phyloP scores from a whole-genome alignment of 768 basidiomycete genomes.

The Rhizopogon roseolus region DNA sequence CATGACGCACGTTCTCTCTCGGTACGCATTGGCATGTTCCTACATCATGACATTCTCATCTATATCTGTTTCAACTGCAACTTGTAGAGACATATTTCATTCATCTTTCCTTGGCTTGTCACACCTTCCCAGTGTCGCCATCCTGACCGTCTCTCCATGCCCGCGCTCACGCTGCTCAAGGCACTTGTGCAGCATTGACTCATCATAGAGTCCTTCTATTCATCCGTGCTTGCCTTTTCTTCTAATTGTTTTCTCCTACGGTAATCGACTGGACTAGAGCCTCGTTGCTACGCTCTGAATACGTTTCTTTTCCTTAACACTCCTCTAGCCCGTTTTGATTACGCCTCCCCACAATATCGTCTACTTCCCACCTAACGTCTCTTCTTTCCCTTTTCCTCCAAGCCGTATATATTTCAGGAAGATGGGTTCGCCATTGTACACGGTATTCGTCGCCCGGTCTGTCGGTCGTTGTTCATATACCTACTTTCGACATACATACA shows the following conservation, averaged over 20 bases:
- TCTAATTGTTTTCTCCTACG: background rate
- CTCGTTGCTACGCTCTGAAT: background rate
- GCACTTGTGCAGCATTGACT: background rate
- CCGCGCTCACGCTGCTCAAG: background rate
- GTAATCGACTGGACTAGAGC: background rate
- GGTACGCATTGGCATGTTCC: background rate
- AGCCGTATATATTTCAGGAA: constrained; percentile 8
- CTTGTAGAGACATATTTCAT: background rate
- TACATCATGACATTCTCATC: background rate
- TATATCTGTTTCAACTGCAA: background rate
- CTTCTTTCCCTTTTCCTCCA: background rate
- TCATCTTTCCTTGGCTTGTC: too few relatives aligned
- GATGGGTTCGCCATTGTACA: constrained; percentile 1
- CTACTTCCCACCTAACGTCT: background rate
- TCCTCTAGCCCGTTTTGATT: background rate
- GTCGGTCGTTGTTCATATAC: background rate
- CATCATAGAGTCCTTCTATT: background rate
- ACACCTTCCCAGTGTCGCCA: background rate
- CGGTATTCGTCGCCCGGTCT: background rate
- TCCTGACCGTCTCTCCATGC: background rate
- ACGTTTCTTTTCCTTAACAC: background rate
- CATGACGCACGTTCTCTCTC: background rate
- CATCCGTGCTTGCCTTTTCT: background rate
- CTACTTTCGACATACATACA: constrained; percentile 6
- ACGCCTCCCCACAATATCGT: background rate